Conservation (phyloP, 2,329 filamentous ascomycete species). For the Esteya vermicola region DNA sequence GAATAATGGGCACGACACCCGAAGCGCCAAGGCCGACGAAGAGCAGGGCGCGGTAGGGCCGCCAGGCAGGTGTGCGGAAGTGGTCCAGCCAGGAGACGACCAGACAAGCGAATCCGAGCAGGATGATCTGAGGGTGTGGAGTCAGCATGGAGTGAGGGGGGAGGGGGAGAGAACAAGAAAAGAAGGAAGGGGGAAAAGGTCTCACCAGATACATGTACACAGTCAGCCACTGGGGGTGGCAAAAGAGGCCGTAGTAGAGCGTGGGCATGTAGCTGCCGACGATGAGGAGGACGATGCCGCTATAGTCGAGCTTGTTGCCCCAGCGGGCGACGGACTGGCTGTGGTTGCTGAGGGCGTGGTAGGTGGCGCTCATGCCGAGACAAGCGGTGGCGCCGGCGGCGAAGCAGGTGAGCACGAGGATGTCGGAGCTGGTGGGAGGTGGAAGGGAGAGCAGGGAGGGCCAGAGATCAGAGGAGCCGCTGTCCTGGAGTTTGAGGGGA, state of each 20-base stretch:
- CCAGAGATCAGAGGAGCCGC: background rate
- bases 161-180: background rate
- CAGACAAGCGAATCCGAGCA: constrained; percentile 63
- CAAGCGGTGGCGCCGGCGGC: constrained; percentile 61
- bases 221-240: constrained; percentile 47
- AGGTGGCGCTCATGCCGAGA: constrained; percentile 71
- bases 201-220: constrained; percentile 64
- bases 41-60: constrained; percentile 76
- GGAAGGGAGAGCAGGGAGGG: background rate
- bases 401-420: constrained; percentile 65
- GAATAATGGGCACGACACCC: constrained; percentile 68
- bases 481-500: too few species aligned
- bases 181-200: constrained; percentile 8
- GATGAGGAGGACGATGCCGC: constrained; percentile 84
- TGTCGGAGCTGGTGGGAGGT: constrained; percentile 32
- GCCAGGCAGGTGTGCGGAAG: constrained; percentile 72
- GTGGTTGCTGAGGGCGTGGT: constrained; percentile 76
- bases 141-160: background rate
- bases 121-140: constrained; percentile 46
- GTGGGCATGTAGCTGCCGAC: constrained; percentile 84
- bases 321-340: constrained; percentile 62
- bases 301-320: constrained; percentile 89
- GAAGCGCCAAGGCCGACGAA: constrained; percentile 80
- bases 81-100: constrained; percentile 64
- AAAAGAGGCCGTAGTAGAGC: constrained; percentile 76